Evolutionary conservation across 192 early-diverging fungal species (phyloP).

Genomic region (Phlyctochytrium arcticum): DNA sequence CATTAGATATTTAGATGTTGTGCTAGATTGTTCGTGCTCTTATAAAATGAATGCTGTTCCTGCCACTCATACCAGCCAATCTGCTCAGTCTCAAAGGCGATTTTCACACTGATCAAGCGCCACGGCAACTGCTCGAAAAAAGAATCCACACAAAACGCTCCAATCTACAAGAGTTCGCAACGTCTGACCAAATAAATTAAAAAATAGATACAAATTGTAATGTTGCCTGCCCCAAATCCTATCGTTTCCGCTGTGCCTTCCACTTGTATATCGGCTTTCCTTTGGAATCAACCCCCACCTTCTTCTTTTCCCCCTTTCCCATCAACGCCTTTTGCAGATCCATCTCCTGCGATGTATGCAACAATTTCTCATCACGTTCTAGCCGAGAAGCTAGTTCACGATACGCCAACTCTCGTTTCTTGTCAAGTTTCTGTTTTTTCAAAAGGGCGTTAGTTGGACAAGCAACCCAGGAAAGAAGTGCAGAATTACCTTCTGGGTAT

Average conservation of each 20-base stretch:
- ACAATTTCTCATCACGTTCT: conserved; percentile 72
- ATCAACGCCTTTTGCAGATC: conserved; percentile 70
- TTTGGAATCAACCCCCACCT: conserved; percentile 74
- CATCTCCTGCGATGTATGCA: conserved; percentile 71
- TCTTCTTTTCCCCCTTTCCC: conserved; percentile 74
- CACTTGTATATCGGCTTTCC: conserved; percentile 91
- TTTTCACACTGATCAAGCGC: too few species aligned
- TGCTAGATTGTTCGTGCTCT: too few species aligned
- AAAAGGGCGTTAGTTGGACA: conserved; percentile 47
- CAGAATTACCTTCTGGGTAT: conserved; percentile 10
- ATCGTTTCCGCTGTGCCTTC: conserved; percentile 84
- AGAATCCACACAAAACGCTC: too few species aligned
- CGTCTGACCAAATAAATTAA: too few species aligned
- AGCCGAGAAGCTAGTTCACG: conserved; percentile 72
- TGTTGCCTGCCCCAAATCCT: conserved; percentile 14
- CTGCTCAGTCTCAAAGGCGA: too few species aligned
- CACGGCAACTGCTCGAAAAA: too few species aligned
- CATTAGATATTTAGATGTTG: too few species aligned
- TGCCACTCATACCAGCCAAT: too few species aligned
- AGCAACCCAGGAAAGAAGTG: too few species aligned
- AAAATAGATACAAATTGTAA: too few species aligned
- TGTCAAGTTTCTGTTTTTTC: conserved; percentile 30
- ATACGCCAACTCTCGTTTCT: conserved; percentile 30
- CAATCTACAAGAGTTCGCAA: too few species aligned
- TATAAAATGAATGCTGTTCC: too few species aligned